Percentiles rank a stretch among this genome's conserved stretches.
These are phyloP conservation scores for Prosopis cineraria DNA, from an alignment of 306 rosid species.

Conservation along the genomic window DNA sequence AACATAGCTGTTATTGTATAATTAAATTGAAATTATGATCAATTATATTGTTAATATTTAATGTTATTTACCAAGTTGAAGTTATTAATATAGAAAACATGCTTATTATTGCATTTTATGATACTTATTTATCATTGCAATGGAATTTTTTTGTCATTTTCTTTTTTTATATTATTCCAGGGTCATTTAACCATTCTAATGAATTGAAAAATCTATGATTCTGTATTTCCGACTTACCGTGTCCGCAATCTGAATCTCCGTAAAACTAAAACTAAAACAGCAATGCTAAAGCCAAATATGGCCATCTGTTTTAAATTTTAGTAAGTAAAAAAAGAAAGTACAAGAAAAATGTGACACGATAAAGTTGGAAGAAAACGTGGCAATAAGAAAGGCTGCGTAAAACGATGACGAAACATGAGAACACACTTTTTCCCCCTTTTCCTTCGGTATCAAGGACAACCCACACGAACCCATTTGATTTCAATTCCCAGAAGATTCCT, in stretches of 20 bases:
- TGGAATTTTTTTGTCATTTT: no score
- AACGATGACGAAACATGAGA: slow-evolving; percentile 55
- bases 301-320: neutral
- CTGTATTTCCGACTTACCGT: no score
- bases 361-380: slow-evolving; percentile 3
- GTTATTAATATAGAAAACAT: no score
- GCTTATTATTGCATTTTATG: no score
- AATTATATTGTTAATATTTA: no score
- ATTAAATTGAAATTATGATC: no score
- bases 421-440: slow-evolving; percentile 36
- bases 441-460: neutral
- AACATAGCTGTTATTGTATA: no score
- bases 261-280: neutral
- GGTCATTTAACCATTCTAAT: no score
- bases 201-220: neutral
- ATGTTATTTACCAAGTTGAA: no score
- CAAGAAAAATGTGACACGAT: neutral
- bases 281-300: neutral
- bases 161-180: no score
- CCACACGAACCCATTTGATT: neutral
- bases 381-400: slow-evolving; percentile 3
- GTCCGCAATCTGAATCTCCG: neutral
- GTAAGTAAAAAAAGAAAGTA: no score
- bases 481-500: neutral
- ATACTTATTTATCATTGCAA: no score